Conservation (phyloP, 2,329 filamentous ascomycete species). For the Fusarium nematophilum region DNA sequence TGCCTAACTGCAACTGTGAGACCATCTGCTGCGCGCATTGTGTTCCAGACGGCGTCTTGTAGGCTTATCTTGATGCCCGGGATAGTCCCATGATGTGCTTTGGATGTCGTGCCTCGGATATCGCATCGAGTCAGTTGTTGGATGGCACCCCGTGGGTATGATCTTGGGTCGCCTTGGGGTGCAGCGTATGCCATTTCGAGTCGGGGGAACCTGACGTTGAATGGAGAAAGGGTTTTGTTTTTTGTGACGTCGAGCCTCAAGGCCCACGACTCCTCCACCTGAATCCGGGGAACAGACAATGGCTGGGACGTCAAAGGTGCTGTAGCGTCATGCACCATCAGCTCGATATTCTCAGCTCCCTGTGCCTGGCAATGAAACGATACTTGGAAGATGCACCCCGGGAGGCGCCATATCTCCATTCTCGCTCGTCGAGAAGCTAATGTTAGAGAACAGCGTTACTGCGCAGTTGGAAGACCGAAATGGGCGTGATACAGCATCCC, state of each 20-base stretch:
- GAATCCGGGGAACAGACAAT: slow-evolving; percentile 23
- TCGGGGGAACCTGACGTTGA: slow-evolving; percentile 1
- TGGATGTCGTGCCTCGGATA: slow-evolving; percentile 13
- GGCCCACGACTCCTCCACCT: slow-evolving; percentile 16
- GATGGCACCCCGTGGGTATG: neutral
- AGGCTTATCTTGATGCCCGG: slow-evolving; percentile 4
- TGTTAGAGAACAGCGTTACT: slow-evolving; percentile 6
- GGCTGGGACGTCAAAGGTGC: slow-evolving; percentile 13
- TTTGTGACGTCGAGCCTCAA: slow-evolving; percentile 7
- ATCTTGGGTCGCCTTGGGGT: slow-evolving; percentile 9
- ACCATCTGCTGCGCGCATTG: slow-evolving; percentile 22
- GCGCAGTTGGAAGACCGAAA: slow-evolving; percentile 11
- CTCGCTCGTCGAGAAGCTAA: slow-evolving; percentile 13
- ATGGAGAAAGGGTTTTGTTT: slow-evolving; percentile 3
- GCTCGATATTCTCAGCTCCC: slow-evolving; percentile 8
- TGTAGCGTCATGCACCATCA: slow-evolving; percentile 24
- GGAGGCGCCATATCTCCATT: slow-evolving; percentile 13
- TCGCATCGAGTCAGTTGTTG: slow-evolving; percentile 17
- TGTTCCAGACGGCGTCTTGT: slow-evolving; percentile 29
- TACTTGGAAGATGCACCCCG: slow-evolving; percentile 26
- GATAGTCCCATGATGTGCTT: slow-evolving; percentile 13
- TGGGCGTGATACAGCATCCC: slow-evolving; percentile 25
- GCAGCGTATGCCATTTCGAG: slow-evolving; percentile 16
- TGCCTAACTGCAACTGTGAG: slow-evolving; percentile 5
- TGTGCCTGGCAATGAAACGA: slow-evolving; percentile 19